A percentile compares a stretch with the other conserved stretches of the same genome.
phyloP scores from a whole-genome alignment of 2,329 filamentous ascomycete genomes.

The Hymenotorrendiella dingleyae region DNA sequence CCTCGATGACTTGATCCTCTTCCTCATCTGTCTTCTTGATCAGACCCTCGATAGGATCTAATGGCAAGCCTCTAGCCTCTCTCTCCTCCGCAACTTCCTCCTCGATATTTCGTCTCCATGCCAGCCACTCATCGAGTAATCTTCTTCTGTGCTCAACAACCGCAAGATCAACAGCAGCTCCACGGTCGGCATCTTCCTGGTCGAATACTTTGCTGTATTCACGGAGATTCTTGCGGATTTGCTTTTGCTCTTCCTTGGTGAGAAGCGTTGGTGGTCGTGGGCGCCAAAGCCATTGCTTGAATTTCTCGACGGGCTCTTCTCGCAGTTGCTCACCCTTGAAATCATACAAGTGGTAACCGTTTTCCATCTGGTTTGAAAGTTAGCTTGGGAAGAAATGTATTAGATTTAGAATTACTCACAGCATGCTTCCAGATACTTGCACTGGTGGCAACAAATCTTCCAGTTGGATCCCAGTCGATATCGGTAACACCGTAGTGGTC shows the following conservation, averaged over 20 bases:
- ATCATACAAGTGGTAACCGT: conserved; percentile 96
- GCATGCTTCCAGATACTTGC: conserved; percentile 93
- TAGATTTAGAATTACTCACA: conserved; percentile 50
- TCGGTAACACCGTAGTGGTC: conserved; percentile 98
- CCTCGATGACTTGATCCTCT: conserved; percentile 77
- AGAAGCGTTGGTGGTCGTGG: conserved; percentile 88
- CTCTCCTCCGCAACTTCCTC: conserved; percentile 69
- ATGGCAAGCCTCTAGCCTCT: conserved; percentile 58
- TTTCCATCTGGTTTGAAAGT: conserved; percentile 72
- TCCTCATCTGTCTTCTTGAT: conserved; percentile 55
- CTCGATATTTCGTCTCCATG: conserved; percentile 72
- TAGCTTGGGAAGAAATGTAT: conserved; percentile 16
- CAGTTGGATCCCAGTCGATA: conserved; percentile 96
- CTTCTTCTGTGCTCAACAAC: conserved; percentile 83
- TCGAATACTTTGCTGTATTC: conserved; percentile 96
- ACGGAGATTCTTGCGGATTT: conserved; percentile 94
- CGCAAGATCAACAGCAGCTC: conserved; percentile 87
- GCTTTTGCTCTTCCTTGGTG: conserved; percentile 94
- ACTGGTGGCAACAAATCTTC: conserved; percentile 88
- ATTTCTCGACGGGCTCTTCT: conserved; percentile 90
- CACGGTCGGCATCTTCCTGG: conserved; percentile 88
- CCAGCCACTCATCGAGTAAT: conserved; percentile 81
- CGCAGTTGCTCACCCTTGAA: conserved; percentile 86
- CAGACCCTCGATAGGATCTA: conserved; percentile 57
- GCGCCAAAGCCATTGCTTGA: conserved; percentile 96